phyloP scores from a whole-genome alignment of 345 rosid species.

The Pistacia atlantica region DNA sequence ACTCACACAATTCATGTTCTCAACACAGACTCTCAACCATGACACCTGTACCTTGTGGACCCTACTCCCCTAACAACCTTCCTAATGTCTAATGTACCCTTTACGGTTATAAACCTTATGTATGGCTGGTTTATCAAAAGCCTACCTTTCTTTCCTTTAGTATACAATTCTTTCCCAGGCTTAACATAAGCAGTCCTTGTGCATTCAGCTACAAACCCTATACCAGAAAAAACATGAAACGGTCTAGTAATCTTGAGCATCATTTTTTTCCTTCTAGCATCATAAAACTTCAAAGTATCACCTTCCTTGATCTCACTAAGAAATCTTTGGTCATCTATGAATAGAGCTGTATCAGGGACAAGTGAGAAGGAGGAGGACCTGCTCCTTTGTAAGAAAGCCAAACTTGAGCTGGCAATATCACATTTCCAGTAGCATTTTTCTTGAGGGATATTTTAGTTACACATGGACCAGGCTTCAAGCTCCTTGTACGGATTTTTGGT shows the following conservation, averaged over 20 bases:
- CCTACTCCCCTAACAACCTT: too few species aligned
- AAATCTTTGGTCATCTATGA: constrained; percentile 41
- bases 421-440: constrained; percentile 58
- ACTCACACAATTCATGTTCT: too few species aligned
- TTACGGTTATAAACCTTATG: too few species aligned
- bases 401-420: constrained; percentile 51
- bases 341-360: constrained; percentile 55
- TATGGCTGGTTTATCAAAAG: too few species aligned
- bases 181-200: constrained; percentile 52
- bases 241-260: constrained; percentile 42
- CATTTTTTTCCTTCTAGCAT: constrained; percentile 65
- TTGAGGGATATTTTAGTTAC: constrained; percentile 60
- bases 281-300: constrained; percentile 49
- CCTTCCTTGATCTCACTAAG: constrained; percentile 47
- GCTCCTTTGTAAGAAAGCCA: constrained; percentile 58
- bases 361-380: constrained; percentile 56
- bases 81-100: too few species aligned
- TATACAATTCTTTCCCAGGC: constrained; percentile 48
- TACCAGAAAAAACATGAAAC: constrained; percentile 52
- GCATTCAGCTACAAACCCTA: constrained; percentile 62
- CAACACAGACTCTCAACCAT: too few species aligned
- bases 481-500: constrained; percentile 69
- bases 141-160: constrained; percentile 54
- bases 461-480: constrained; percentile 59
- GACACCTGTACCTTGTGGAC: too few species aligned